Evolutionary conservation across 305 asterid genomes (phyloP).

Genomic region (Withania somnifera): DNA sequence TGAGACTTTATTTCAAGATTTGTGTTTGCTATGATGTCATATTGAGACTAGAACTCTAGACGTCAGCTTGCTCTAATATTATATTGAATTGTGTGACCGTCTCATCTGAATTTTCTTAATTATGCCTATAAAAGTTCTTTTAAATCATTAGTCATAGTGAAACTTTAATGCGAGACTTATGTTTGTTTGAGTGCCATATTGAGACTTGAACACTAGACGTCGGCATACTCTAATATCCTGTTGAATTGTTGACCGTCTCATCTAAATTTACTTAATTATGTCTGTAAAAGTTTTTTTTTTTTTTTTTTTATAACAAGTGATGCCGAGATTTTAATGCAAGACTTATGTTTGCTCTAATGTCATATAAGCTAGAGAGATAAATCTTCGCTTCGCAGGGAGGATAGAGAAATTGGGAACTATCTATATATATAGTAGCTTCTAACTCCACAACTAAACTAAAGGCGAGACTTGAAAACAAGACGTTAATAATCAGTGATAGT

Average conservation of each 20-base stretch:
- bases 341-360: neutral
- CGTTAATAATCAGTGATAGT: no score
- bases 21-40: neutral
- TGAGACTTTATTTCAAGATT: neutral
- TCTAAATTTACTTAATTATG: no score
- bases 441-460: no score
- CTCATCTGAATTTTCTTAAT: neutral
- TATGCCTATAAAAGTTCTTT: neutral
- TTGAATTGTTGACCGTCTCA: no score
- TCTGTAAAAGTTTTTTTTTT: no score
- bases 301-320: no score
- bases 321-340: neutral
- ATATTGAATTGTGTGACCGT: neutral
- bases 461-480: no score
- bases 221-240: neutral
- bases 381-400: no score
- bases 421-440: no score
- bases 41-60: neutral
- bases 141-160: neutral
- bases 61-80: neutral
- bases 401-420: no score
- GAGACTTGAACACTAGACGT: neutral
- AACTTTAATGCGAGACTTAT: neutral
- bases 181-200: neutral
- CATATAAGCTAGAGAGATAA: no score